Conservation (phyloP, 768 basidiomycete species). For the Termitomyces sp. region DNA sequence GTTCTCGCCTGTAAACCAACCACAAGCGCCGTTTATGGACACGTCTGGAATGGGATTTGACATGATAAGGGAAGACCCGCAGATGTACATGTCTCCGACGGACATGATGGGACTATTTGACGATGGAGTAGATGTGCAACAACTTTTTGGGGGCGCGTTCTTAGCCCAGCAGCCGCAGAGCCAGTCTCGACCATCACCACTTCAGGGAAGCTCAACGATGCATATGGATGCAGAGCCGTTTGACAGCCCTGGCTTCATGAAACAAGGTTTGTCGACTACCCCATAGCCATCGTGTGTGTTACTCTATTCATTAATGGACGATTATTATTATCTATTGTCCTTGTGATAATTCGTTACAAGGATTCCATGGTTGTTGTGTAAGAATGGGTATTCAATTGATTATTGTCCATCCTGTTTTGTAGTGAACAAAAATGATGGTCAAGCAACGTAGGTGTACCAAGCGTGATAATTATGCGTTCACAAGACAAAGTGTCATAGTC, state of each 20-base stretch:
- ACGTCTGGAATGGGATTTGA: constrained; percentile 35
- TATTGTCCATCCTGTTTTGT: not conserved
- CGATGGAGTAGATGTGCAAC: constrained; percentile 39
- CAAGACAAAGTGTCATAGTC: not conserved
- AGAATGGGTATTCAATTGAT: not conserved
- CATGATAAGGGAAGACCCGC: constrained; percentile 39
- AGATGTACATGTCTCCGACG: constrained; percentile 50
- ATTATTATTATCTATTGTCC: constrained; percentile 1
- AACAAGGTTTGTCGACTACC: constrained; percentile 29
- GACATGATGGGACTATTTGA: constrained; percentile 62
- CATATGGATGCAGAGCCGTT: constrained; percentile 14
- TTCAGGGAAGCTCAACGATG: constrained; percentile 6
- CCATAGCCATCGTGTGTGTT: constrained; percentile 21
- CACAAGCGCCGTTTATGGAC: constrained; percentile 29
- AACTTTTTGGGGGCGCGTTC: constrained; percentile 24
- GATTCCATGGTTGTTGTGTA: not conserved
- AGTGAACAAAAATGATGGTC: not conserved
- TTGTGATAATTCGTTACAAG: not conserved
- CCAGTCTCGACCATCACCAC: constrained; percentile 1
- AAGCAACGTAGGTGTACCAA: not conserved
- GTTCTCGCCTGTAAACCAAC: constrained; percentile 10
- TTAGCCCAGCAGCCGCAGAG: constrained; percentile 12
- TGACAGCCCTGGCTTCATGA: constrained; percentile 26
- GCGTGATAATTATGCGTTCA: not conserved
- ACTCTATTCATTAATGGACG: not conserved